Evolutionary conservation across 2,329 filamentous ascomycete species (phyloP), one percentile per base, ranked within the genome.

Genomic region (Fusarium zealandicum): DNA sequence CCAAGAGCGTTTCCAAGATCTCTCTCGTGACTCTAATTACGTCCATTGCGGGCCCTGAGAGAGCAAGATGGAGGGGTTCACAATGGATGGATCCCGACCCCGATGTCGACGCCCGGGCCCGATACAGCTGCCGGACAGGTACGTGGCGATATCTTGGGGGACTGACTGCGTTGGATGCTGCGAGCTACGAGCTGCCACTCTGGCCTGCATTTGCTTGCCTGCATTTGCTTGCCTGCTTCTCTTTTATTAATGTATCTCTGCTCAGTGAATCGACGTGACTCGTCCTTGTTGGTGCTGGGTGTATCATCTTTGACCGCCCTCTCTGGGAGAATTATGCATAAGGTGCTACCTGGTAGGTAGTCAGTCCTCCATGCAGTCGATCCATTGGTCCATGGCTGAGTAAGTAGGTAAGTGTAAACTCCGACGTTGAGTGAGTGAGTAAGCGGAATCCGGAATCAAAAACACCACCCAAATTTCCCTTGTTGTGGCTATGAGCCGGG

Each of bases 71-170:
- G 40, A 52, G 32, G 17, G 36, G 30, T n/a, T n/a, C n/a, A n/a
- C n/a, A n/a, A n/a, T n/a, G n/a, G n/a, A n/a, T 30, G 41, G 45
- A 43, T 42, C 36, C 60, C 57, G 57, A 57, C 57, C 38, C 46
- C 57, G 51, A 60, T 53, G 25, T 11, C 46, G 45, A 48, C 37
- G 25, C 28, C 57, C 41, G 51, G 38, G 35, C 49, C 58, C 58
- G 58, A 62, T 61, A 35, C 47, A 61, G 49, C 51, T 32, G 22
- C 39, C 43, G 38, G 18, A 27, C 39, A 57, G 39, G 41, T 36
- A 53, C n/a, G n/a, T n/a, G n/a, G n/a, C n/a, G n/a, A n/a, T n/a
- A n/a, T n/a, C n/a, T n/a, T n/a, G n/a, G n/a, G n/a, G n/a, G n/a
- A n/a, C n/a, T n/a, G n/a, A n/a, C n/a, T n/a, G n/a, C n/a, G n/a